These are phyloP conservation scores for Pezicula neosporulosa DNA, from an alignment of 2,329 filamentous ascomycete genomes.

Conservation along the genomic window DNA sequence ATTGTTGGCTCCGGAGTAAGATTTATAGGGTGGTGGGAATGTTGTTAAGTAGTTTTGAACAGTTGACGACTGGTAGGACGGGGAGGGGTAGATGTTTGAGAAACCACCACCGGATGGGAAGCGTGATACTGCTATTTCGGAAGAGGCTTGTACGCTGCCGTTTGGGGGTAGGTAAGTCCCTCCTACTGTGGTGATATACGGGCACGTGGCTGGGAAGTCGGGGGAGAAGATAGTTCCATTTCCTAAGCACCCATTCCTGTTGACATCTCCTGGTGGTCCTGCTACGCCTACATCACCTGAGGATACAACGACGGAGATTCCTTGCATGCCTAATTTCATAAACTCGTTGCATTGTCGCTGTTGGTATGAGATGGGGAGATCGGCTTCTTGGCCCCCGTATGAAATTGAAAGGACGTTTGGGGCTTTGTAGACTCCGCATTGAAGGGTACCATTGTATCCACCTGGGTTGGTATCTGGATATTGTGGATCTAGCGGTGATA, in stretches of 20 bases:
- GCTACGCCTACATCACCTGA: conserved; percentile 50
- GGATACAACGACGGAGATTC: conserved; percentile 58
- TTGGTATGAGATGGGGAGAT: conserved; percentile 57
- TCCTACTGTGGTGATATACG: conserved; percentile 66
- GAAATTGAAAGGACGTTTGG: conserved; percentile 54
- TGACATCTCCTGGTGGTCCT: conserved; percentile 9
- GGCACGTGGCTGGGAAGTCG: conserved; percentile 63
- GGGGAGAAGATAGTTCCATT: conserved; percentile 30
- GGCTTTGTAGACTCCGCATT: conserved; percentile 31
- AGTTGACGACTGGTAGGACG: conserved; percentile 15
- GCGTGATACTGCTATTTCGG: conserved; percentile 28
- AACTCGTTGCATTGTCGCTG: conserved; percentile 56
- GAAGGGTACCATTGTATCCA: conserved; percentile 15
- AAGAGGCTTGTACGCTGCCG: conserved; percentile 34
- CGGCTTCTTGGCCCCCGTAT: conserved; percentile 63
- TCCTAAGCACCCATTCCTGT: conserved; percentile 14
- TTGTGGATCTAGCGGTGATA: conserved; percentile 6
- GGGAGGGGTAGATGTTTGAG: conserved; percentile 33
- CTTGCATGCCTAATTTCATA: conserved; percentile 60
- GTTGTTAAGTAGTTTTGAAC: conserved; percentile 21
- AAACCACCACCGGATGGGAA: conserved; percentile 43
- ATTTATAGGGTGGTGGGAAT: conserved; percentile 18
- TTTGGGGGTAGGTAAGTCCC: conserved; percentile 46
- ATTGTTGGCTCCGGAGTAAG: conserved; percentile 9
- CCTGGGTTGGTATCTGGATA: conserved; percentile 5